Evolutionary conservation across 352 stramenopile genomes (phyloP).

Genomic region (Globisporangium lucens): DNA sequence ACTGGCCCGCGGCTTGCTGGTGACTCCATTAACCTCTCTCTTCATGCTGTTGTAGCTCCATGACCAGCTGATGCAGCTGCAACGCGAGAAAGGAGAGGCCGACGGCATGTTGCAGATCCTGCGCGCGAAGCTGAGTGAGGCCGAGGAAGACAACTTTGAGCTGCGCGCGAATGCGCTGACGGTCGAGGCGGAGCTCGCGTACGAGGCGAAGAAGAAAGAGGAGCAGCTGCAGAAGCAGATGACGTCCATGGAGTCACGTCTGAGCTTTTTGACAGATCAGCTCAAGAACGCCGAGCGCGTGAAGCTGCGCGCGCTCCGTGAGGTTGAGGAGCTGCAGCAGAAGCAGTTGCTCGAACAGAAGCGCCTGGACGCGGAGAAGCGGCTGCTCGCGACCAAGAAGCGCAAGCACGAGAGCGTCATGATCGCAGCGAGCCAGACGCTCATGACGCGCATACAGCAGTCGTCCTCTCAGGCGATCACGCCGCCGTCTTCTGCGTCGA

Average conservation of each 20-base stretch:
- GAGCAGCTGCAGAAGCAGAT: slow-evolving; percentile 42
- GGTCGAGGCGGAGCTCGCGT: slow-evolving; percentile 48
- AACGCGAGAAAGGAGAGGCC: slow-evolving; percentile 49
- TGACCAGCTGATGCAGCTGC: slow-evolving; percentile 32
- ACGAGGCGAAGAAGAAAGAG: slow-evolving; percentile 37
- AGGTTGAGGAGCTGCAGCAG: slow-evolving; percentile 60
- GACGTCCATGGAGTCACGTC: slow-evolving; percentile 48
- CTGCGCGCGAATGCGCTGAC: slow-evolving; percentile 47
- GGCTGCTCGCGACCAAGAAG: slow-evolving; percentile 59
- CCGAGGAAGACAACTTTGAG: slow-evolving; percentile 65
- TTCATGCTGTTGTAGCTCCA: slow-evolving; percentile 19
- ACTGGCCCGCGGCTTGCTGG: not conserved
- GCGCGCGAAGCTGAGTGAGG: slow-evolving; percentile 37
- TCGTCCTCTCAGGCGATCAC: slow-evolving; percentile 21
- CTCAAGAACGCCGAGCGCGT: slow-evolving; percentile 57
- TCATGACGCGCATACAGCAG: slow-evolving; percentile 21
- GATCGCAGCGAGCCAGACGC: slow-evolving; percentile 49
- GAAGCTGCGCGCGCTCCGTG: slow-evolving; percentile 43
- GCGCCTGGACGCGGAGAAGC: slow-evolving; percentile 59
- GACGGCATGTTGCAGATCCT: slow-evolving; percentile 58
- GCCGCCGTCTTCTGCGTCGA: slow-evolving; percentile 16
- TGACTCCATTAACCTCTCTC: not conserved
- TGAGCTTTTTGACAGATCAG: slow-evolving; percentile 49
- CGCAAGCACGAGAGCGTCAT: slow-evolving; percentile 54
- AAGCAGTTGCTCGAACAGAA: slow-evolving; percentile 58